Evolutionary conservation across 2,329 filamentous ascomycete species (phyloP), one percentile per base, ranked within the genome.

Genomic region (Epichloe gansuensis): DNA sequence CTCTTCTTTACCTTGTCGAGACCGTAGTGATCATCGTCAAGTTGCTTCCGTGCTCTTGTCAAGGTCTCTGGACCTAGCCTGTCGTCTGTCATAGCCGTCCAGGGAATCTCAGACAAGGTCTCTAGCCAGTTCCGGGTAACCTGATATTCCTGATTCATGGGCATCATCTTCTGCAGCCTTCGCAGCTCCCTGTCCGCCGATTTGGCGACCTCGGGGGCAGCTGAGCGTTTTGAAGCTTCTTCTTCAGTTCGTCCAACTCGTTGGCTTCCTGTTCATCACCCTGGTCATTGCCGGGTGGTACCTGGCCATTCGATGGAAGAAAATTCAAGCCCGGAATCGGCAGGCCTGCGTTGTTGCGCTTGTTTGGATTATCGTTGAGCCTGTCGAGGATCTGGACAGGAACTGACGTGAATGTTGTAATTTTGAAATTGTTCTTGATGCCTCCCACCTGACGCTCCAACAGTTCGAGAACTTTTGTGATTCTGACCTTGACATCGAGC

Each of bases 1-100:
- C 93, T 80, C 77, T 95, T 96, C 80, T 98, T 98, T 64, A 98
- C 91, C 69, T 91, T 94, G 56, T 97, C 90, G 13, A 98, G 74
- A 0, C 93, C 93, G 61, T 97, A 97, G 67, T 98, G 93, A 64
- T 98, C 93, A 57, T 94, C 85, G 62, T 98, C 90, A 5, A 98
- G 78, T 67, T 97, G 93, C 69, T 90, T 88, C 52, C 89, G 82
- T 6, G 93, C 93, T 60, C 78, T 80, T 54, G 79, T 76, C 53
- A 97, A 68, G 0, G 91, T 96, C 9, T 89, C 85, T 0, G 81
- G 78, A 7, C 91, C 89, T 3, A 98, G 79, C 35, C 89, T 83
- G 63, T 97, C 91, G 56, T 93, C 84, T 0, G 91, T 97, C 50
- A 81, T 75, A 58, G 83, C 82, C 2, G 85, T 81, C 93, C 93